Percentiles rank a stretch among this genome's conserved stretches.
Evolutionary conservation across 805 yeast species (phyloP).

Genomic region (Ogataea degrootiae): DNA sequence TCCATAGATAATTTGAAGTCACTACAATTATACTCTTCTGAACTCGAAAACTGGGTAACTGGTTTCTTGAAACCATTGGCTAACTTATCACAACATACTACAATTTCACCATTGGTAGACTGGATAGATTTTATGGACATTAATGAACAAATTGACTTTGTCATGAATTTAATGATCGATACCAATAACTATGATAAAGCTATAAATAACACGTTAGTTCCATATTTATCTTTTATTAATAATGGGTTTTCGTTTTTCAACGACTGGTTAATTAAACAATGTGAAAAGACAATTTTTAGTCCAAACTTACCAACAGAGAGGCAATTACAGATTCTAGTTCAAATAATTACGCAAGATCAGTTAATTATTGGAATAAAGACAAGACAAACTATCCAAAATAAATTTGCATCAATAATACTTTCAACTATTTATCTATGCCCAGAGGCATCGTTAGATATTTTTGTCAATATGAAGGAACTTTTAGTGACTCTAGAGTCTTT

Average conservation of each 20-base stretch:
- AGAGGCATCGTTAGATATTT: constrained; percentile 19
- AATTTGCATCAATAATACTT: constrained; percentile 18
- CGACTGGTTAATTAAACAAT: constrained; percentile 16
- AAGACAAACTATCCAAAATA: background rate
- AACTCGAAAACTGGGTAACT: constrained; percentile 18
- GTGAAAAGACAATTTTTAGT: constrained; percentile 6
- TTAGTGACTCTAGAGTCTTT: constrained; percentile 14
- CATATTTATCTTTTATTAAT: constrained; percentile 12
- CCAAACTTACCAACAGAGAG: constrained; percentile 1
- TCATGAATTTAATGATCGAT: constrained; percentile 10
- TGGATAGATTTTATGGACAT: constrained; percentile 13
- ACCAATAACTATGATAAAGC: constrained; percentile 4
- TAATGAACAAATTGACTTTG: constrained; percentile 17
- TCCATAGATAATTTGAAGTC: background rate
- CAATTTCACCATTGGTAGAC: constrained; percentile 16
- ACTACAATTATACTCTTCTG: constrained; percentile 2
- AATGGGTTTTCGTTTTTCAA: constrained; percentile 16
- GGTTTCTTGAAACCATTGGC: constrained; percentile 22
- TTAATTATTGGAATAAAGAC: constrained; percentile 10
- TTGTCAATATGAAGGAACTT: constrained; percentile 25
- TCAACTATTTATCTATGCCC: constrained; percentile 23
- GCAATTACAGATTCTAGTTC: constrained; percentile 11
- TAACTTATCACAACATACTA: constrained; percentile 4
- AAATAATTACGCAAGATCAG: constrained; percentile 19
- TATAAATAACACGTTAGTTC: constrained; percentile 13